Evolutionary conservation across 192 early-diverging fungal species (phyloP).

Genomic region (Spizellomyces punctatus): DNA sequence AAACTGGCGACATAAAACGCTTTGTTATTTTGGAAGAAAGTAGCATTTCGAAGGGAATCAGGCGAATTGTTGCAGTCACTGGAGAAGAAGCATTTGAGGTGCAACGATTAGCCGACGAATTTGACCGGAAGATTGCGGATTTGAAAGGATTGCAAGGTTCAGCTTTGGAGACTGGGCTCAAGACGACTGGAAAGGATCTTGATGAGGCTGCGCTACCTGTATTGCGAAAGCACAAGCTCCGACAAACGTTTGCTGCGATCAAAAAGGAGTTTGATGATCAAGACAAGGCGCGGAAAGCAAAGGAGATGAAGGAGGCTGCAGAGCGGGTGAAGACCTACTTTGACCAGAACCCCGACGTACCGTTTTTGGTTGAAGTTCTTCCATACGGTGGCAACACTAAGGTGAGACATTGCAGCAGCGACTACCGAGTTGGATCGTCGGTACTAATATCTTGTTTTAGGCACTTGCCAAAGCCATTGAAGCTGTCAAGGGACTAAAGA

Average conservation of each 20-base stretch:
- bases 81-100: constrained; percentile 86
- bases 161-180: constrained; percentile 75
- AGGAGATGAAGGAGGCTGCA: constrained; percentile 77
- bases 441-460: constrained; percentile 1
- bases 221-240: constrained; percentile 74
- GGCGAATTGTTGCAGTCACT: constrained; percentile 92
- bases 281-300: constrained; percentile 87
- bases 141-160: constrained; percentile 53
- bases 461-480: constrained; percentile 78
- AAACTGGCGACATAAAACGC: constrained; percentile 87
- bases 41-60: constrained; percentile 94
- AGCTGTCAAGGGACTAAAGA: constrained; percentile 75
- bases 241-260: constrained; percentile 67
- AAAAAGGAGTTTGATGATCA: constrained; percentile 86
- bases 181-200: constrained; percentile 66
- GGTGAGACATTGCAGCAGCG: constrained; percentile 27
- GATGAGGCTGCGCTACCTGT: constrained; percentile 79
- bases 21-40: constrained; percentile 87
- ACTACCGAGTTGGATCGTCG: too few relatives aligned
- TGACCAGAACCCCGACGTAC: constrained; percentile 61
- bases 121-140: constrained; percentile 62
- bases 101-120: constrained; percentile 68
- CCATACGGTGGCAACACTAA: constrained; percentile 81
- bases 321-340: constrained; percentile 77
- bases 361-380: constrained; percentile 61